phyloP scores from a whole-genome alignment of 108 stramenopile species.

The Pseudonitzschia delicatissima region DNA sequence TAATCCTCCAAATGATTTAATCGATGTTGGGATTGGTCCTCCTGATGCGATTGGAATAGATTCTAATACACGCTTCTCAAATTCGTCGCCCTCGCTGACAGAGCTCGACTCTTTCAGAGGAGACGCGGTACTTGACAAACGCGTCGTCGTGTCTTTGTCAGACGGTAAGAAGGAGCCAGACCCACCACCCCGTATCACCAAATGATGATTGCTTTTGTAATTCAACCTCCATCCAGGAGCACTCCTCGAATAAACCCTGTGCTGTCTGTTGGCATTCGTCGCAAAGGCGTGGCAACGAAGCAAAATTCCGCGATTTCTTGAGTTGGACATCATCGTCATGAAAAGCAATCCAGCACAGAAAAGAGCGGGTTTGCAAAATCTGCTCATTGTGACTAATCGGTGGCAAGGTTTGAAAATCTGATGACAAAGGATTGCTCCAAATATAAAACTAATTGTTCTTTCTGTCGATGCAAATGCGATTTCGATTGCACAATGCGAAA shows the following conservation, averaged over 20 bases:
- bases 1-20: slow-evolving; percentile 10
- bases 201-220: not conserved
- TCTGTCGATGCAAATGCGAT: too few species aligned
- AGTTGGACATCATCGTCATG: not conserved
- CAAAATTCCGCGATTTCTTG: not conserved
- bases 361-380: not conserved
- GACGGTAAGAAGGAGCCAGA: not conserved
- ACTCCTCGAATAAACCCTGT: not conserved
- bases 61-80: slow-evolving; percentile 3
- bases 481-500: too few species aligned
- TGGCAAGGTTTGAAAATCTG: too few species aligned
- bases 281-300: slow-evolving; percentile 6
- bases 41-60: slow-evolving; percentile 5
- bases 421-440: too few species aligned
- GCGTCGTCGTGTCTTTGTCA: not conserved
- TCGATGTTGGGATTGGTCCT: not conserved
- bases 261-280: not conserved
- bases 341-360: not conserved
- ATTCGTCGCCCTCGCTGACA: not conserved
- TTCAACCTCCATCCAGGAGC: not conserved
- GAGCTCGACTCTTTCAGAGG: not conserved
- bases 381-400: not conserved
- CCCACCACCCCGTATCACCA: not conserved
- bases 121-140: not conserved
- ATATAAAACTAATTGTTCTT: too few species aligned